A percentile compares a stretch with the other conserved stretches of the same genome.
phyloP scores from a whole-genome alignment of 352 stramenopile species.

The Globisporangium barbulae region DNA sequence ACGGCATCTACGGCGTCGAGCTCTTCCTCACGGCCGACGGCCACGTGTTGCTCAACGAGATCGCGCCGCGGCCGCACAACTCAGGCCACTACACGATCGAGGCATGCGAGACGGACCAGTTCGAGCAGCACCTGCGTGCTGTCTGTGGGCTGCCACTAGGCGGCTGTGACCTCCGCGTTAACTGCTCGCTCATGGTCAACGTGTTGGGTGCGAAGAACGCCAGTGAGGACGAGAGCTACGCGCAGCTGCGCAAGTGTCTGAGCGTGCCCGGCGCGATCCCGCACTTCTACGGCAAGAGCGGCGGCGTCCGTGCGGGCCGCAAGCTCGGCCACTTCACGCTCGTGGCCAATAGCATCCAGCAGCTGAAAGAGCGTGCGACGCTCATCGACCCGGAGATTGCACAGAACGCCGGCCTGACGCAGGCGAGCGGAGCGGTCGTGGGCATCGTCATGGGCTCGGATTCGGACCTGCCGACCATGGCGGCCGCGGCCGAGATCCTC shows the following conservation, averaged over 20 bases:
- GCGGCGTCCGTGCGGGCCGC: conserved; percentile 80
- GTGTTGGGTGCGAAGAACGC: conserved; percentile 66
- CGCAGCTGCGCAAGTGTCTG: conserved; percentile 57
- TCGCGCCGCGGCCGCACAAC: conserved; percentile 97
- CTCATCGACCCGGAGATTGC: conserved; percentile 44
- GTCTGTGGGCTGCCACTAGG: conserved; percentile 94
- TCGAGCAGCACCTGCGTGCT: conserved; percentile 97
- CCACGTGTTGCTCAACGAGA: conserved; percentile 95
- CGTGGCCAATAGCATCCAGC: conserved; percentile 78
- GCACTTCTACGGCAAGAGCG: conserved; percentile 97
- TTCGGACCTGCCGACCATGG: conserved; percentile 97
- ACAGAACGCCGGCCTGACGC: conserved; percentile 35
- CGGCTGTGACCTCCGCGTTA: conserved; percentile 89
- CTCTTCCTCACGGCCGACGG: conserved; percentile 91
- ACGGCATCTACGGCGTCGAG: conserved; percentile 96
- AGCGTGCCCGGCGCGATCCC: conserved; percentile 83
- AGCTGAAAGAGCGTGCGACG: conserved; percentile 75
- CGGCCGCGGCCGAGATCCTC: conserved; percentile 93
- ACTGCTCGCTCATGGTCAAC: conserved; percentile 91
- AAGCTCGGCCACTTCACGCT: conserved; percentile 99
- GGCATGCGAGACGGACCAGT: conserved; percentile 96
- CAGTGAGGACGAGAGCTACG: conserved; percentile 84
- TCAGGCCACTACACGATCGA: conserved; percentile 99
- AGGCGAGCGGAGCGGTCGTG: conserved; percentile 40
- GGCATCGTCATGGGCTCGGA: conserved; percentile 93